Evolutionary conservation across 371 early-diverging fungal genomes (phyloP), one percentile per base, ranked within the genome.

Genomic region (Mucor piriformis): DNA sequence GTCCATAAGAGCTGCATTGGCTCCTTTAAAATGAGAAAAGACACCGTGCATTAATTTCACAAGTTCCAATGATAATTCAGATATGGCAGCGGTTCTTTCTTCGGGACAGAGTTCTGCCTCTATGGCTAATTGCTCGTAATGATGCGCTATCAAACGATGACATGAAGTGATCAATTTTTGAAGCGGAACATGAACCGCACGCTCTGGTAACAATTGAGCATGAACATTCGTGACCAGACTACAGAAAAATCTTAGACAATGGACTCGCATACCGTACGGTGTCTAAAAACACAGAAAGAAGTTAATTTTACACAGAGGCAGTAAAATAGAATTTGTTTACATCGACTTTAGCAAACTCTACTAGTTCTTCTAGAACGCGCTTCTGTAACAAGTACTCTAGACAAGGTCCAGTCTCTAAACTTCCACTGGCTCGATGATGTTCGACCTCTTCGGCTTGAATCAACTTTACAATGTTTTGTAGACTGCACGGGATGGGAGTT

Each of bases 321-420:
- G 15, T 13, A 38, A 13, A 20, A 38, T 35, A 48, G 12, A n/a
- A 38, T 38, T 18, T 35, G 60, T 59, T 67, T 66, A 71, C 80
- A 64, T 79, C 80, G 7, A 79, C 80, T 74, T 76, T 76, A 51
- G 80, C 80, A 54, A 79, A 79, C 50, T 79, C 80, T 11, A 69
- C 80, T 8, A 79, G 52, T 50, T 79, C 80, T 52, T 79, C 80
- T 24, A 79, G 56, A 1, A 79, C 80, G 42, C 80, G 71, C 37
- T 67, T 72, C 27, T 79, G 80, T 33, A 79, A 54, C 8, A 79
- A 51, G 54, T 76, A 79, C 47, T 79, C 80, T 5, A 79, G 52
- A 66, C 80, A 79, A n/a, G 80, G 80, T 8, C 80, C 80, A 1
- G 80, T 79, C 49, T 76, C 80, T 24, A 79, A 59, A 53, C 69